A percentile compares a stretch with the other conserved stretches of the same genome.
Conservation (phyloP, 805 yeast species). For the Sugiyamaella floridensis region DNA sequence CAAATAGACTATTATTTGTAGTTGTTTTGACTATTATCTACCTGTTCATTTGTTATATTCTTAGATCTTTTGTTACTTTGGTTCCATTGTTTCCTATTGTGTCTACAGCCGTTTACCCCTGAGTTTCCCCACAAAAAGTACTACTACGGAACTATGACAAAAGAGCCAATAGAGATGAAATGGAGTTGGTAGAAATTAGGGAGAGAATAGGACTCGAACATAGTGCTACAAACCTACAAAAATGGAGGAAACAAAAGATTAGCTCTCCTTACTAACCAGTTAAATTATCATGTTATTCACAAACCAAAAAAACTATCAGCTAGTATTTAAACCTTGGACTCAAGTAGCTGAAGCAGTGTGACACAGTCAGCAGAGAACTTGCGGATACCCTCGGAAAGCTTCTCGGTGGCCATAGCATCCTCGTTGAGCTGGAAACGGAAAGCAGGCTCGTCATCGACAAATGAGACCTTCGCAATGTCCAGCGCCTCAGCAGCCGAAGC, state of each 20-base stretch:
- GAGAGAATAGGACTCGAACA: too few species aligned
- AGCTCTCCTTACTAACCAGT: too few species aligned
- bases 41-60: too few species aligned
- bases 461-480: constrained; percentile 64
- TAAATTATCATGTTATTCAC: not conserved
- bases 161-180: too few species aligned
- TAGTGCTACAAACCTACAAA: too few species aligned
- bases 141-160: not conserved
- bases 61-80: too few species aligned
- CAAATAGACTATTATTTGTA: too few species aligned
- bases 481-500: constrained; percentile 52
- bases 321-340: constrained; percentile 14
- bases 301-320: not conserved
- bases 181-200: too few species aligned
- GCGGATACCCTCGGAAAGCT: constrained; percentile 96
- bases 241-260: too few species aligned
- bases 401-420: constrained; percentile 98
- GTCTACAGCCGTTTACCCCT: not conserved
- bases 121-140: not conserved
- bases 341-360: constrained; percentile 47
- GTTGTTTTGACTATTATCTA: too few species aligned
- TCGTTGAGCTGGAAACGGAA: constrained; percentile 91
- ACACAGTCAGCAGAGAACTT: constrained; percentile 89
- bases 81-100: too few species aligned
- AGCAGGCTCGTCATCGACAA: constrained; percentile 73